Conservation (phyloP, 2,329 filamentous ascomycete genomes). For the Talaromyces albobiverticillius region DNA sequence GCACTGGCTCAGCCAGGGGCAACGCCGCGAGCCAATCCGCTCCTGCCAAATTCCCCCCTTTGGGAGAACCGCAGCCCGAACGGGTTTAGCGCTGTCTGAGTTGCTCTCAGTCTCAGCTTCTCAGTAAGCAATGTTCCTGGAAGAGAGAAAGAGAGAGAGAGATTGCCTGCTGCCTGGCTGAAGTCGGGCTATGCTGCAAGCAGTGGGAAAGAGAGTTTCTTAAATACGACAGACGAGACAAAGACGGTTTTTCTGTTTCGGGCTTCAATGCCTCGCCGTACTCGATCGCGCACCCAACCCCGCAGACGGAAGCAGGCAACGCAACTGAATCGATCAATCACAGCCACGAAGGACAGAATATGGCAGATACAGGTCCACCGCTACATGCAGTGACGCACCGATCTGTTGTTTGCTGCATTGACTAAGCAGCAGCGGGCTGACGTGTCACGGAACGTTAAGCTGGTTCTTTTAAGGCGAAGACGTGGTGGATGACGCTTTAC, state of each 20-base stretch:
- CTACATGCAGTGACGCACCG: no score
- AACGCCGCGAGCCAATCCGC: slow-evolving; percentile 11
- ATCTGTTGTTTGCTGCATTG: no score
- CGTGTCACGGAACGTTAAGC: no score
- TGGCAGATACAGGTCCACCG: not conserved
- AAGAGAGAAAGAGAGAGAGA: no score
- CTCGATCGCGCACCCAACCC: not conserved
- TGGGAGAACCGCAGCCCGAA: not conserved
- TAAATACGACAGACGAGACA: not conserved
- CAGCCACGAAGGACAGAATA: not conserved
- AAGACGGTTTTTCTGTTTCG: not conserved
- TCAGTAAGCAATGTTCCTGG: no score
- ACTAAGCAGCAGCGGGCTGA: no score
- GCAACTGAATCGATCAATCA: not conserved
- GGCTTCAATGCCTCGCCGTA: not conserved
- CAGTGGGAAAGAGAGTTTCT: no score
- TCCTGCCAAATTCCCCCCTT: slow-evolving; percentile 9
- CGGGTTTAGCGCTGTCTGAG: not conserved
- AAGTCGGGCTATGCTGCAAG: not conserved
- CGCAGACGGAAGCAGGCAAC: not conserved
- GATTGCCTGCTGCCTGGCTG: no score
- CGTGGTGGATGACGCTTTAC: no score
- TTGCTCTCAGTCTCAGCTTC: not conserved
- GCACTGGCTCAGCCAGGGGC: not conserved
- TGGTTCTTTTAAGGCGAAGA: no score